These are phyloP conservation scores for Colletotrichum sp. DNA, from an alignment of 2,329 filamentous ascomycete genomes.

Conservation along the genomic window DNA sequence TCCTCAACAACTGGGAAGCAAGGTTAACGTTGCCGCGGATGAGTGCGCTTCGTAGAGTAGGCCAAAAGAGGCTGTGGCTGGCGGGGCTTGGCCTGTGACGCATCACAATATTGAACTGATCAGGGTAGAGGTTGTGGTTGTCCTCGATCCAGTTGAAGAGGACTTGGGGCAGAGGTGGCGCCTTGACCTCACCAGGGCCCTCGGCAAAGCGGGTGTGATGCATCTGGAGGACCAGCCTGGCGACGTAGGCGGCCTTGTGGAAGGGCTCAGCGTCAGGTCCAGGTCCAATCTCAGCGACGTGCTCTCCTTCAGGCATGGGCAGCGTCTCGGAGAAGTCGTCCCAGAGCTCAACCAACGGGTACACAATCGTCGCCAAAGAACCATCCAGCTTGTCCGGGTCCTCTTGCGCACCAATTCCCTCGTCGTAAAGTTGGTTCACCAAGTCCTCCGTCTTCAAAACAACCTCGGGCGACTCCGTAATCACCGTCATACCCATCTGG, in stretches of 20 bases:
- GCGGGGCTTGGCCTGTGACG: slow-evolving; percentile 74
- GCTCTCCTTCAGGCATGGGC: slow-evolving; percentile 55
- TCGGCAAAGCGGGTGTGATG: slow-evolving; percentile 67
- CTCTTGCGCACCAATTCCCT: slow-evolving; percentile 62
- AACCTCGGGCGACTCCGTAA: slow-evolving; percentile 74
- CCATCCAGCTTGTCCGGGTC: slow-evolving; percentile 61
- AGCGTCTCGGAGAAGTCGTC: slow-evolving; percentile 55
- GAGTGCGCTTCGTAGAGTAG: slow-evolving; percentile 75
- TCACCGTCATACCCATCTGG: slow-evolving; percentile 59
- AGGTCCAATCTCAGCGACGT: slow-evolving; percentile 68
- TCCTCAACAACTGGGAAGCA: slow-evolving; percentile 71
- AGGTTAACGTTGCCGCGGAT: slow-evolving; percentile 76
- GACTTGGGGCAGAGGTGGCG: slow-evolving; percentile 72
- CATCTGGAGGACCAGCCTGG: slow-evolving; percentile 77
- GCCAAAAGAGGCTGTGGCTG: slow-evolving; percentile 83
- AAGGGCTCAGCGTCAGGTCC: slow-evolving; percentile 66
- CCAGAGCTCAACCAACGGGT: slow-evolving; percentile 61
- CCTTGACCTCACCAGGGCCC: slow-evolving; percentile 38
- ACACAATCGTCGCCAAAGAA: slow-evolving; percentile 59
- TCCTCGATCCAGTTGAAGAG: slow-evolving; percentile 83
- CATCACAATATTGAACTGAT: slow-evolving; percentile 70
- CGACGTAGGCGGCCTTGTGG: slow-evolving; percentile 80
- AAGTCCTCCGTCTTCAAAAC: slow-evolving; percentile 79
- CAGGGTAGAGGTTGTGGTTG: slow-evolving; percentile 74
- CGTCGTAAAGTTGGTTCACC: slow-evolving; percentile 68